phyloP scores from a whole-genome alignment of 2,329 filamentous ascomycete genomes.

The Acephala macrosclerotiorum region DNA sequence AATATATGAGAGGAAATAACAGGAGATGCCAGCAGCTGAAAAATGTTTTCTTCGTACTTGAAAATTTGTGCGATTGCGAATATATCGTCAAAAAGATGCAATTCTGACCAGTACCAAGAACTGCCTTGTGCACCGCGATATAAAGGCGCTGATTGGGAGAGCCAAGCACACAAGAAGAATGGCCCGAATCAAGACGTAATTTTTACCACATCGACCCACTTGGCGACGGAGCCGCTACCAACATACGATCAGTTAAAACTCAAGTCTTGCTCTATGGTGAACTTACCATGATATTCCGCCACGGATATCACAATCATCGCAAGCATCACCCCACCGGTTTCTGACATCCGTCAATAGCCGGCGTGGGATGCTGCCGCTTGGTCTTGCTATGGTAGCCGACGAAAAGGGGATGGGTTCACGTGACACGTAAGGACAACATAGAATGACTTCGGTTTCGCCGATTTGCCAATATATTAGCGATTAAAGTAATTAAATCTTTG shows the following conservation, averaged over 20 bases:
- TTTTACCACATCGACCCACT: conserved; percentile 1
- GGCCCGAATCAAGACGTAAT: not conserved
- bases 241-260: conserved; percentile 1
- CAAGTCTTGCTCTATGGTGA: not conserved
- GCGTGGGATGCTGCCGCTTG: not conserved
- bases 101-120: not conserved
- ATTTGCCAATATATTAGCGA: too few relatives aligned
- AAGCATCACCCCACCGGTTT: not conserved
- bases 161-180: not conserved
- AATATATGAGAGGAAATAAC: not conserved
- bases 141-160: not conserved
- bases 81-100: conserved; percentile 1
- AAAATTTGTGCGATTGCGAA: conserved; percentile 8
- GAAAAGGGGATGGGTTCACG: not conserved
- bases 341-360: not conserved
- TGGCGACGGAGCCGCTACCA: not conserved
- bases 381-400: not conserved
- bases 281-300: not conserved
- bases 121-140: not conserved
- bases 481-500: too few relatives aligned
- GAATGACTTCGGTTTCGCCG: too few relatives aligned
- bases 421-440: not conserved
- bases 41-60: not conserved
- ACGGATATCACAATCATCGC: not conserved
- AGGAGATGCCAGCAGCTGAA: not conserved